Evolutionary conservation across 2,329 filamentous ascomycete genomes (phyloP), one percentile per base, ranked within the genome.

Genomic region (Phaeomoniella chlamydospora): DNA sequence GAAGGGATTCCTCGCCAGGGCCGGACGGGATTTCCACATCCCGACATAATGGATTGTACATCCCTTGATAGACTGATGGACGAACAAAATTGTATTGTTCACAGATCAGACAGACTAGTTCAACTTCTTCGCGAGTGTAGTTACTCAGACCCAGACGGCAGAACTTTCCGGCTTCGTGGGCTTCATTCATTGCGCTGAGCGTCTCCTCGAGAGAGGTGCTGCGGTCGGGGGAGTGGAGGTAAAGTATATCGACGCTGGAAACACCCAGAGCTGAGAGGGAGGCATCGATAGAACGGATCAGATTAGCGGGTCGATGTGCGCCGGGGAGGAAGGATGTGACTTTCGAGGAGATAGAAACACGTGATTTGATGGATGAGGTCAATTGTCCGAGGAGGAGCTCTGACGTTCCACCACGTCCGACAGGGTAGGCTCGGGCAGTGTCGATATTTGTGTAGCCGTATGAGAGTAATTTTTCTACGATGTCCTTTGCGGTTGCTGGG

Each of bases 61-160:
- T 53, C 2, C 66, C 64, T 42, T 70, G 59, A 40, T 65, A 69
- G 3, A 65, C 59, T 3, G 48, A 53, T 0, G 66, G 66, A 37
- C 54, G 55, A 11, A 63, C 51, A 16, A 48, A 67, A 1, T 55
- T 56, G 3, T 57, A 48, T 13, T 57, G 40, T 26, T 61, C 53
- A 42, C 65, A 69, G 10, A 67, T 57, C 6, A 54, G 47, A 19
- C 63, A 37, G 3, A 68, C 52, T 31, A 55, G 37, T 34, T 61
- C 52, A 0, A 70, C 64, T 39, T 70, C 61, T 2, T 52, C 52
- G 2, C 57, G 56, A 0, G 51, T 50, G 43, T 59, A 67, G 42
- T 68, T 70, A 6, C 57, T 64, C 3, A 70, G 38, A 0, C 65
- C 67, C 39, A 66, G 66, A 0, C 53, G 41, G 44, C 58, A 56